Evolutionary conservation across 345 rosid species (phyloP).

Genomic region (Aquilaria sinensis): DNA sequence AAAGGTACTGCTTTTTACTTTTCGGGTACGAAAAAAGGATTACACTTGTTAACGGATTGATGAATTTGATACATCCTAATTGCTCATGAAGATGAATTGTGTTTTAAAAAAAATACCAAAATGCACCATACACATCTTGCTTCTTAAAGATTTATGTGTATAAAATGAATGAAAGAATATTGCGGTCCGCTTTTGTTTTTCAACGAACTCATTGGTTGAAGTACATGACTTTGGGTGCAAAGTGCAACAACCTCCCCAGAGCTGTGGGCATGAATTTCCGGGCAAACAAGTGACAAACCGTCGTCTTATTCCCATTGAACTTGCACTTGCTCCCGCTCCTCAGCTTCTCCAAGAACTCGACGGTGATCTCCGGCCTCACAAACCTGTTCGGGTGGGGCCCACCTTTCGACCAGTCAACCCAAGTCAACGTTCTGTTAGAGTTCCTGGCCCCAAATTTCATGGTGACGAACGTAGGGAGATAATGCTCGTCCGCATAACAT

Average conservation of each 20-base stretch:
- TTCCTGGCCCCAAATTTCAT: slow-evolving; percentile 28
- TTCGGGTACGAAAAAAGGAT: too few species aligned
- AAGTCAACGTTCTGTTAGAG: slow-evolving; percentile 66
- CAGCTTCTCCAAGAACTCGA: slow-evolving; percentile 41
- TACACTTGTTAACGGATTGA: too few species aligned
- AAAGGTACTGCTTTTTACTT: too few species aligned
- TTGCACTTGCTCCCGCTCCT: slow-evolving; percentile 40
- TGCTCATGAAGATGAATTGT: too few species aligned
- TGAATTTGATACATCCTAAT: too few species aligned
- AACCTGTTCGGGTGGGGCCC: slow-evolving; percentile 70
- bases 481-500: slow-evolving; percentile 80
- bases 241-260: slow-evolving; percentile 46
- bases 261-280: slow-evolving; percentile 69
- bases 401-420: slow-evolving; percentile 80
- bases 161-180: background rate
- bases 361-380: slow-evolving; percentile 36
- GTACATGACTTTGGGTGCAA: slow-evolving; percentile 45
- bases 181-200: background rate
- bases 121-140: background rate
- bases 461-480: slow-evolving; percentile 59
- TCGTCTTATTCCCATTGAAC: slow-evolving; percentile 50
- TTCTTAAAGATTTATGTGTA: background rate
- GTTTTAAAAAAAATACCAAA: background rate
- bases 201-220: slow-evolving; percentile 15
- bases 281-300: slow-evolving; percentile 61